These are phyloP conservation scores for Solanum arcanum DNA, from an alignment of 257 asterid genomes.

Conservation along the genomic window DNA sequence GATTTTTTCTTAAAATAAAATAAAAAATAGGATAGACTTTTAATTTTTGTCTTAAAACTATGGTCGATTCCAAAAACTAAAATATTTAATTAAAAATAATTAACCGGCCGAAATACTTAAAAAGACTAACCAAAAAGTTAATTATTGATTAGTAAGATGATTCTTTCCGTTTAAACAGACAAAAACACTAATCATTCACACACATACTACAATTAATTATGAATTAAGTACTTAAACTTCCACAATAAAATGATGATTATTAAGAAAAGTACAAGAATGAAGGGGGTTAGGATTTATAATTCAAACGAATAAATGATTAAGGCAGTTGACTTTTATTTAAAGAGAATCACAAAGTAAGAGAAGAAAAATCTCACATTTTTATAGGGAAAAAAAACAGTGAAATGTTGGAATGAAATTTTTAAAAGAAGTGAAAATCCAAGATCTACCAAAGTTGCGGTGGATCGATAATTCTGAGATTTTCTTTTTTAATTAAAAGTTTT, in stretches of 20 bases:
- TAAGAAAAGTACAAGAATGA: background rate
- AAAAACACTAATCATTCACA: background rate
- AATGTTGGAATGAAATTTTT: background rate
- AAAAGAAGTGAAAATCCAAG: background rate
- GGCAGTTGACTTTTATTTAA: background rate
- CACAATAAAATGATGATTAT: background rate
- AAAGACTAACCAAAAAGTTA: background rate
- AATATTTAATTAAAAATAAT: background rate
- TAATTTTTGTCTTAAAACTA: too few species aligned
- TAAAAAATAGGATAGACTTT: background rate
- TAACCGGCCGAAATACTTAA: background rate
- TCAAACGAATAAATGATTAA: background rate
- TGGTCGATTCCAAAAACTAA: background rate
- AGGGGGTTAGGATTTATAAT: background rate
- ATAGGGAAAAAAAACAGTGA: background rate
- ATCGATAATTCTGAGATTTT: background rate
- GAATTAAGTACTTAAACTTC: background rate
- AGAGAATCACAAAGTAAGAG: background rate
- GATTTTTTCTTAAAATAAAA: too few species aligned
- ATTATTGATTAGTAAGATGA: background rate
- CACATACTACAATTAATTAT: background rate
- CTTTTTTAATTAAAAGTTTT: accelerated
- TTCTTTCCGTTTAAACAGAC: background rate
- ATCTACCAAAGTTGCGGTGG: background rate
- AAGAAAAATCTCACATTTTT: background rate